Evolutionary conservation across 2,329 filamentous ascomycete genomes (phyloP).

Genomic region (Chalara sp.): DNA sequence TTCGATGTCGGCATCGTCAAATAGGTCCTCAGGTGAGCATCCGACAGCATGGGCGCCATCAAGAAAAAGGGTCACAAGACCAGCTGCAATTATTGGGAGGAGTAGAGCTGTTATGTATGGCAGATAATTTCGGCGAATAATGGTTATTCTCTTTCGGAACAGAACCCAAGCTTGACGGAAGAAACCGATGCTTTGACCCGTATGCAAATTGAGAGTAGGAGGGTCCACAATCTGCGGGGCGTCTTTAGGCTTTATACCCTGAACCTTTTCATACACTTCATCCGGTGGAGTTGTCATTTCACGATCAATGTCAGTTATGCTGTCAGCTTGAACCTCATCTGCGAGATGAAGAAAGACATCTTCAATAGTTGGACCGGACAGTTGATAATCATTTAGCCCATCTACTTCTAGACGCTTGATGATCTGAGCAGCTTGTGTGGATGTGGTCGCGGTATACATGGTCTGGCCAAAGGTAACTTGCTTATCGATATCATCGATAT

Average conservation of each 20-base stretch:
- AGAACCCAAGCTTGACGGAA: constrained; percentile 65
- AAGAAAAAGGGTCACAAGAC: constrained; percentile 72
- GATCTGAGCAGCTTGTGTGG: constrained; percentile 62
- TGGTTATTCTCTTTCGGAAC: constrained; percentile 69
- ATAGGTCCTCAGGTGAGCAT: constrained; percentile 44
- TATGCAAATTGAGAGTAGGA: constrained; percentile 47
- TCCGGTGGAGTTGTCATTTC: constrained; percentile 1
- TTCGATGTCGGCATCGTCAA: constrained; percentile 32
- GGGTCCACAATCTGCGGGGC: constrained; percentile 2
- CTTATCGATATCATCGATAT: constrained; percentile 48
- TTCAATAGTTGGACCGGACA: constrained; percentile 85
- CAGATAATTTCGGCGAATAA: constrained; percentile 72
- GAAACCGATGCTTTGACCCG: constrained; percentile 64
- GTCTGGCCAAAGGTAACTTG: constrained; percentile 62
- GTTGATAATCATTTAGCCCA: constrained; percentile 70
- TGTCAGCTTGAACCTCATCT: constrained; percentile 63
- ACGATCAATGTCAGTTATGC: constrained; percentile 10
- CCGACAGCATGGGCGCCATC: constrained; percentile 43
- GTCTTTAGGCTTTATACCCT: constrained; percentile 5
- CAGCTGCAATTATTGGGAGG: constrained; percentile 74
- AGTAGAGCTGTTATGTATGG: constrained; percentile 69
- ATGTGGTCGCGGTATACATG: constrained; percentile 65
- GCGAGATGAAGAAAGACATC: constrained; percentile 86
- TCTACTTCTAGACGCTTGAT: constrained; percentile 61
- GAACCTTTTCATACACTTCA: constrained; percentile 23